Evolutionary conservation across 495 filamentous ascomycete species (phyloP).

Genomic region (Cladorrhinum samala): DNA sequence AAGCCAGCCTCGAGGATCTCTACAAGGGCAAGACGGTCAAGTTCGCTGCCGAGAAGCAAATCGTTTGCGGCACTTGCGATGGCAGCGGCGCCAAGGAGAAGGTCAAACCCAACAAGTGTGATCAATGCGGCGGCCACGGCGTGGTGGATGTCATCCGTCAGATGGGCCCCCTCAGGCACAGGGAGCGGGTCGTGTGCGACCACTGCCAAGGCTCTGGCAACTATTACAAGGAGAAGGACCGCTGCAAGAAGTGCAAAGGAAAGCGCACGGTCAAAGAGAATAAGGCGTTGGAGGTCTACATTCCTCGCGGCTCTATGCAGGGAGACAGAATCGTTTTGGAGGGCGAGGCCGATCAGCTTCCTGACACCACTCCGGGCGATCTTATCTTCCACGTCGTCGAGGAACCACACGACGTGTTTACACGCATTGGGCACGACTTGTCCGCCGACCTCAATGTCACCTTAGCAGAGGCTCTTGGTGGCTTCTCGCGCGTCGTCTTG

Average conservation of each 20-base stretch:
- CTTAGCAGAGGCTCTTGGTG: constrained; percentile 75
- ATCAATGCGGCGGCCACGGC: constrained; percentile 73
- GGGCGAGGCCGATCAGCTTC: constrained; percentile 91
- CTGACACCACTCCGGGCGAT: constrained; percentile 85
- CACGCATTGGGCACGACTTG: constrained; percentile 75
- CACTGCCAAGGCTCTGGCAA: constrained; percentile 75
- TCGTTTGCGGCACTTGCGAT: constrained; percentile 81
- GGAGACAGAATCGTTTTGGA: constrained; percentile 86
- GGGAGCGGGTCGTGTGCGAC: constrained; percentile 69
- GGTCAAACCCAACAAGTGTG: constrained; percentile 78
- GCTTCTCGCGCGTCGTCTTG: constrained; percentile 84
- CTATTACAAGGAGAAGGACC: constrained; percentile 87
- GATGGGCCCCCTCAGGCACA: constrained; percentile 76
- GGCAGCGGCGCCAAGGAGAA: constrained; percentile 88
- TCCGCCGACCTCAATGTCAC: constrained; percentile 72
- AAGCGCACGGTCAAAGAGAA: constrained; percentile 71
- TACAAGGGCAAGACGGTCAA: constrained; percentile 98
- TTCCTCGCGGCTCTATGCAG: constrained; percentile 80
- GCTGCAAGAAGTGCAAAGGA: constrained; percentile 98
- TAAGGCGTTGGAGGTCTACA: constrained; percentile 94
- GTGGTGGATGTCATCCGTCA: constrained; percentile 63
- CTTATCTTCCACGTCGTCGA: constrained; percentile 85
- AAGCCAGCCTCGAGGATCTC: constrained; percentile 83
- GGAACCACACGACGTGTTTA: constrained; percentile 72
- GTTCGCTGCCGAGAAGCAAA: constrained; percentile 87